Percentiles rank a stretch among this genome's conserved stretches.
Evolutionary conservation across 176 grass and related monocot genomes (phyloP).

Genomic region (Musa troglodytarum): DNA sequence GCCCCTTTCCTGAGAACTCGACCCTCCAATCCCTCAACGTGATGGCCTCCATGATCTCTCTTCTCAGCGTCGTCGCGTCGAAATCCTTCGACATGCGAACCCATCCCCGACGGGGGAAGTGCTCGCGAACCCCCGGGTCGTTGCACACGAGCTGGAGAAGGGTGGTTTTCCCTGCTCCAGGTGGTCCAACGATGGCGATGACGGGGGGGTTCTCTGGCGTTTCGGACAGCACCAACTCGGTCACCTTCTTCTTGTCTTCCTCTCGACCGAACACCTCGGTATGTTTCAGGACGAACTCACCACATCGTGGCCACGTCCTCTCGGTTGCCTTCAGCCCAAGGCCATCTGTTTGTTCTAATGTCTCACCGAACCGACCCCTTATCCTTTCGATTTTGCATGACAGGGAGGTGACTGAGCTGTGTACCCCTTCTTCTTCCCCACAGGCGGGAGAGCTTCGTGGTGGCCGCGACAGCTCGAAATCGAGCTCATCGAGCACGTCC

Average conservation of each 20-base stretch:
- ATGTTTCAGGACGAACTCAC: background rate
- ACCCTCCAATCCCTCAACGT: background rate
- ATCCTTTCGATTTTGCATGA: slow-evolving; percentile 1
- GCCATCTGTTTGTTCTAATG: background rate
- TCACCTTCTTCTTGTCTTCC: slow-evolving; percentile 7
- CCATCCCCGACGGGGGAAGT: slow-evolving; percentile 7
- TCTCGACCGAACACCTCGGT: slow-evolving; percentile 14
- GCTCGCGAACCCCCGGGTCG: slow-evolving; percentile 11
- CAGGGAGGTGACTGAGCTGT: background rate
- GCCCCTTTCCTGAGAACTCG: slow-evolving; percentile 3
- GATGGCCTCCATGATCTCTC: background rate
- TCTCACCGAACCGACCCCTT: background rate
- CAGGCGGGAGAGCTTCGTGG: background rate
- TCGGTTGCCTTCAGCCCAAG: background rate
- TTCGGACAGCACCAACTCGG: slow-evolving; percentile 1
- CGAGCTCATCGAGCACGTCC: background rate
- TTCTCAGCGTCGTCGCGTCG: background rate
- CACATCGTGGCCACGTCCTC: background rate
- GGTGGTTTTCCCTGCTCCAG: slow-evolving; percentile 15
- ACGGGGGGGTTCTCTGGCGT: background rate
- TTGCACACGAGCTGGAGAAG: slow-evolving; percentile 2
- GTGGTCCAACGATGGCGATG: slow-evolving; percentile 16
- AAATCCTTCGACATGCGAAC: slow-evolving; percentile 14
- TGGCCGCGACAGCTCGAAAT: background rate
- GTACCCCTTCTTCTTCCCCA: background rate